Conservation (phyloP, 2,329 filamentous ascomycete species). For the Botrytis fragariae region DNA sequence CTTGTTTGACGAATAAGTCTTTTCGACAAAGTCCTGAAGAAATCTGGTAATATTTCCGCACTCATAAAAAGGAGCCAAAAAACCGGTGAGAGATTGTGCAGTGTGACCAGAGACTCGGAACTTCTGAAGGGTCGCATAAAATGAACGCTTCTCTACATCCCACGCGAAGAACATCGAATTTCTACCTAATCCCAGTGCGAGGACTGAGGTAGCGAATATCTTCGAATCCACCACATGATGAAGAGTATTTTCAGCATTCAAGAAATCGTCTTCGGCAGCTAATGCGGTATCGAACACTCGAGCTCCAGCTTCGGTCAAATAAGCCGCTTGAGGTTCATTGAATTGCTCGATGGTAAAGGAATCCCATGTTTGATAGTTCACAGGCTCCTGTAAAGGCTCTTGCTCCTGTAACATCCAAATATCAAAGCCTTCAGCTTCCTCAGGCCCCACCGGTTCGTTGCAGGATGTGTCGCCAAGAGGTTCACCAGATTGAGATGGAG, state of each 20-base stretch:
- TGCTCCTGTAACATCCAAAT: conserved; percentile 49
- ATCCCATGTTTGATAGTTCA: conserved; percentile 66
- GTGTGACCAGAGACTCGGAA: conserved; percentile 49
- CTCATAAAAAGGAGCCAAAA: conserved; percentile 41
- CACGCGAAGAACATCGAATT: conserved; percentile 70
- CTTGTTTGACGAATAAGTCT: conserved; percentile 31
- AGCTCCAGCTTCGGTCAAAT: conserved; percentile 68
- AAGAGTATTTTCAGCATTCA: conserved; percentile 41
- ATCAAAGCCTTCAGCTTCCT: conserved; percentile 34
- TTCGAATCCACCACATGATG: conserved; percentile 48
- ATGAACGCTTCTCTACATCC: conserved; percentile 51
- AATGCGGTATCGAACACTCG: conserved; percentile 64
- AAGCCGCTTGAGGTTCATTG: conserved; percentile 46
- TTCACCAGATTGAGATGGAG: conserved; percentile 21
- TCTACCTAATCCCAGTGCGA: conserved; percentile 66
- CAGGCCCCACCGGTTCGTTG: conserved; percentile 32
- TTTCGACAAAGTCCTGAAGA: conserved; percentile 36
- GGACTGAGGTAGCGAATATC: conserved; percentile 55
- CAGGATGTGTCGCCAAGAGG: conserved; percentile 1
- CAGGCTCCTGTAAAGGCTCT: conserved; percentile 31
- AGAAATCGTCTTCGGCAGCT: conserved; percentile 42
- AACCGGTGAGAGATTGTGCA: conserved; percentile 52
- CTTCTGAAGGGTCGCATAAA: conserved; percentile 48
- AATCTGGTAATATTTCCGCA: conserved; percentile 39
- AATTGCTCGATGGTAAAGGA: conserved; percentile 52